Conservation (phyloP, 805 yeast genomes). For the Vanderwaltozyma yarrowii region DNA sequence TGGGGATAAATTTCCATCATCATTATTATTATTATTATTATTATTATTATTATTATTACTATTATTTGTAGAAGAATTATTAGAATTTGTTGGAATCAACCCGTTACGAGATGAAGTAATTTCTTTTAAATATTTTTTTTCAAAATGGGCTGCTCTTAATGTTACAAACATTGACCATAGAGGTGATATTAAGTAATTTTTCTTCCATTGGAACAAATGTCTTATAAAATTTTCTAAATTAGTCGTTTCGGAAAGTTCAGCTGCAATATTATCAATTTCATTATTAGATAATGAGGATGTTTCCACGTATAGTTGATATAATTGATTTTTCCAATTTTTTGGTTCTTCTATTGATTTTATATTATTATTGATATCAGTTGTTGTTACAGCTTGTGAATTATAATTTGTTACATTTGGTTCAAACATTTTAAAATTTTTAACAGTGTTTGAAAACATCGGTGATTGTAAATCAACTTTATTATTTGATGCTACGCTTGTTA, state of each 20-base stretch:
- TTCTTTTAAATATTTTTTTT: constrained; percentile 37
- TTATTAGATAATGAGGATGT: neutral
- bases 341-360: neutral
- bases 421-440: constrained; percentile 14
- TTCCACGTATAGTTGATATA: constrained; percentile 4
- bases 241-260: constrained; percentile 14
- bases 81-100: neutral
- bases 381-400: constrained; percentile 18
- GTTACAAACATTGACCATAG: constrained; percentile 46
- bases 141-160: constrained; percentile 38
- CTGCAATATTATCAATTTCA: neutral
- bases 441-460: constrained; percentile 16
- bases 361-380: constrained; percentile 8
- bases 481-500: too few relatives aligned
- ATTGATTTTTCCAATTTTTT: constrained; percentile 7
- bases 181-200: constrained; percentile 33
- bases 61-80: neutral
- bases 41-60: constrained; percentile 3
- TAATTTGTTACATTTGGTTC: constrained; percentile 18
- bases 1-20: constrained; percentile 6
- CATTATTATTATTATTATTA: constrained; percentile 4
- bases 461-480: neutral
- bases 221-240: constrained; percentile 26
- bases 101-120: neutral
- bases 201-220: constrained; percentile 21